Evolutionary conservation across 2,329 filamentous ascomycete genomes (phyloP).

Genomic region (Ophiostoma quercus): DNA sequence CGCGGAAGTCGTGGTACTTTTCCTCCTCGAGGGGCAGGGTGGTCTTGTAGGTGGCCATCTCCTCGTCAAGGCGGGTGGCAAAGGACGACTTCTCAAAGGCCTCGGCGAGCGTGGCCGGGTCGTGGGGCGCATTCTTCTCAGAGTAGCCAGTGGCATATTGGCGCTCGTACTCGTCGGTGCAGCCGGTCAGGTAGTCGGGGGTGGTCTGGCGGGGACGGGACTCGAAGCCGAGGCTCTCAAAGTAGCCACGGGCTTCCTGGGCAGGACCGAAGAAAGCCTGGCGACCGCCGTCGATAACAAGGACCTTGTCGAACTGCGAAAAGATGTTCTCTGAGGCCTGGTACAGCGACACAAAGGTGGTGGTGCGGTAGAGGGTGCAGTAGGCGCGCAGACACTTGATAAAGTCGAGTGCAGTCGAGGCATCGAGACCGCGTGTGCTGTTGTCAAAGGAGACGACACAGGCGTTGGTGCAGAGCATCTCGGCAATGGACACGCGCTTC

Average conservation of each 20-base stretch:
- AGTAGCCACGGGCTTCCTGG: conserved; percentile 63
- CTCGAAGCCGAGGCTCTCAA: conserved; percentile 70
- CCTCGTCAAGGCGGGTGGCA: conserved; percentile 51
- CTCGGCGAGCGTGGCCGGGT: conserved; percentile 58
- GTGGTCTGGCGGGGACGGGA: conserved; percentile 73
- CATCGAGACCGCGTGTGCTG: conserved; percentile 51
- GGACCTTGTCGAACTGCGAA: conserved; percentile 73
- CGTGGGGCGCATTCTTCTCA: conserved; percentile 61
- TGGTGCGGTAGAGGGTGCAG: conserved; percentile 77
- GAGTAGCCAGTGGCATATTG: conserved; percentile 66
- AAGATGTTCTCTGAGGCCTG: conserved; percentile 81
- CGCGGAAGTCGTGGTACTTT: conserved; percentile 68
- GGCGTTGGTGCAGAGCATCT: conserved; percentile 72
- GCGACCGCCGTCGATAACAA: conserved; percentile 70
- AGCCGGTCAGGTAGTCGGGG: conserved; percentile 75
- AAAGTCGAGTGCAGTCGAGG: conserved; percentile 51
- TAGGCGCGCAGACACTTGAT: conserved; percentile 64
- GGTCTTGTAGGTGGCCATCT: conserved; percentile 66
- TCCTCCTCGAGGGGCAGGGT: conserved; percentile 59
- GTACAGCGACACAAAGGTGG: conserved; percentile 81
- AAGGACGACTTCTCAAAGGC: conserved; percentile 65
- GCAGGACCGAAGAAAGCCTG: conserved; percentile 72
- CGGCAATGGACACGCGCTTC: conserved; percentile 76
- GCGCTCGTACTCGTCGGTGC: conserved; percentile 78
- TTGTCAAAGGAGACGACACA: conserved; percentile 73